A percentile compares a stretch with the other conserved stretches of the same genome.
These are phyloP conservation scores for Beauveria caledonica DNA, from an alignment of 2,329 filamentous ascomycete species.

Conservation along the genomic window DNA sequence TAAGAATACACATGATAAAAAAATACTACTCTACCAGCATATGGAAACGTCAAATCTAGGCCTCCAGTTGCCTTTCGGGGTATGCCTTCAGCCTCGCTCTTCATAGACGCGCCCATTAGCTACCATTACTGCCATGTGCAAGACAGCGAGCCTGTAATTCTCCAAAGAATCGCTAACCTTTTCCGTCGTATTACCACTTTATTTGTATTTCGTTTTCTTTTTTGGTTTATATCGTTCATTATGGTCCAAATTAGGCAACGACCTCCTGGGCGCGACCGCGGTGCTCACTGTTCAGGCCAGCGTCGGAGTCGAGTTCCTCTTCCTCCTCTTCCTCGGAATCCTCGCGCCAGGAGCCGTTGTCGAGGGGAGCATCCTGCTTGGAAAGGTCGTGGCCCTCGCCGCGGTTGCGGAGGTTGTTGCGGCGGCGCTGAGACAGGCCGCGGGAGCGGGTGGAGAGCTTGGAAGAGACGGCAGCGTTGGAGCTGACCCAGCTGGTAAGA, in stretches of 20 bases:
- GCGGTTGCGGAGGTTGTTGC: conserved; percentile 59
- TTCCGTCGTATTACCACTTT: conserved; percentile 5
- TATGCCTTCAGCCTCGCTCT: conserved; percentile 10
- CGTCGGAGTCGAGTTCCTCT: conserved; percentile 48
- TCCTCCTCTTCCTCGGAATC: conserved; percentile 60
- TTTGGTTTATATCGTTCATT: background rate
- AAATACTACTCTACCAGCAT: conserved; percentile 10
- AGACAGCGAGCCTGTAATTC: conserved; percentile 2
- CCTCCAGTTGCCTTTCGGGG: conserved; percentile 6
- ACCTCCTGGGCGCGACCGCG: conserved; percentile 49
- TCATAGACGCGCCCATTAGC: background rate
- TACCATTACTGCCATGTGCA: conserved; percentile 9
- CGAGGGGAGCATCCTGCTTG: conserved; percentile 68
- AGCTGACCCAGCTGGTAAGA: conserved; percentile 91
- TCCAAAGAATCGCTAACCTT: background rate
- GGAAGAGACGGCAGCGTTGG: conserved; percentile 79
- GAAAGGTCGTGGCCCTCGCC: conserved; percentile 76
- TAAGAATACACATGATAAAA: conserved; percentile 18
- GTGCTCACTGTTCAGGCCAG: conserved; percentile 46
- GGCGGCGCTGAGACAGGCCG: conserved; percentile 77
- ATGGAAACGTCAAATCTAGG: conserved; percentile 9
- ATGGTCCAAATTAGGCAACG: conserved; percentile 28
- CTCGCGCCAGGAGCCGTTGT: conserved; percentile 74
- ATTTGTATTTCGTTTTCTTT: conserved; percentile 2
- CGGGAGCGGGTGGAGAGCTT: conserved; percentile 83